Conservation (phyloP, 2,329 filamentous ascomycete genomes). For the Ophiosphaerella narmari region DNA sequence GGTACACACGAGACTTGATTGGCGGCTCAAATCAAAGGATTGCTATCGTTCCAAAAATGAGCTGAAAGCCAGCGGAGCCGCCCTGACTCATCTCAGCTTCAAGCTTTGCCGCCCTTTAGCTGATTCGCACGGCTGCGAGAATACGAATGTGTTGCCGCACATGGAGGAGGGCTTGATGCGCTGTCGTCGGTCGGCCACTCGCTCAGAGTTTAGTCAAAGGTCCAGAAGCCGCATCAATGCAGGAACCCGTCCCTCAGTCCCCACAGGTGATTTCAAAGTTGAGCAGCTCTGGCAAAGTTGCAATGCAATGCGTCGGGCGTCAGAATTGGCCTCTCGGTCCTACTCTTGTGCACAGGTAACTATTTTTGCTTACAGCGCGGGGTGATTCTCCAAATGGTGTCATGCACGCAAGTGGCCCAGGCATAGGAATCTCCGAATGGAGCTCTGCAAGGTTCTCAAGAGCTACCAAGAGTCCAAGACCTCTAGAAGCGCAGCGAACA, state of each 20-base stretch:
- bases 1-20: neutral
- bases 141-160: neutral
- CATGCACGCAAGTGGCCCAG: neutral
- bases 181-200: constrained; percentile 13
- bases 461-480: no score
- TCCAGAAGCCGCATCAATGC: constrained; percentile 25
- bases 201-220: constrained; percentile 14
- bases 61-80: constrained; percentile 6
- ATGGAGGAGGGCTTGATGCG: neutral
- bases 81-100: constrained; percentile 4
- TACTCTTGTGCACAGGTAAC: constrained; percentile 9
- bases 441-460: neutral
- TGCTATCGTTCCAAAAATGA: neutral
- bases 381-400: neutral
- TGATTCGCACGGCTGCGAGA: neutral
- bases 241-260: constrained; percentile 28
- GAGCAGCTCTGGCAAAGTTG: neutral
- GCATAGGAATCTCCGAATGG: neutral
- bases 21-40: neutral
- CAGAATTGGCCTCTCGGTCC: no score
- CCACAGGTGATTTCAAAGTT: constrained; percentile 1
- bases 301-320: no score
- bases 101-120: constrained; percentile 4
- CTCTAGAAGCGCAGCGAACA: no score
- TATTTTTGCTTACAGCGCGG: constrained; percentile 16